phyloP scores from a whole-genome alignment of 2,329 filamentous ascomycete species.

The Aspergillus phoenicis region DNA sequence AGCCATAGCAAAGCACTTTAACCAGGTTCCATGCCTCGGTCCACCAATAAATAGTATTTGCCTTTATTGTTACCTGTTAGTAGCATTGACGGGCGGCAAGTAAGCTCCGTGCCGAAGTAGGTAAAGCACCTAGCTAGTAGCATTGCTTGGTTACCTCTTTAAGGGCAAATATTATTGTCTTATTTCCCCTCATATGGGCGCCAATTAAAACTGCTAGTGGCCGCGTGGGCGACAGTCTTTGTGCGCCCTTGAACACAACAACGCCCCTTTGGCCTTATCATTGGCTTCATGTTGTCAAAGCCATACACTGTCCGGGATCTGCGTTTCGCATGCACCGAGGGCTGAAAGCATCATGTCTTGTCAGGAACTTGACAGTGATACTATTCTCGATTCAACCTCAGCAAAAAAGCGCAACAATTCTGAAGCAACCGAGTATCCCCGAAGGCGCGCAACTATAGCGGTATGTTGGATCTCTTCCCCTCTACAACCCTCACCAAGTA shows the following conservation, averaged over 20 bases:
- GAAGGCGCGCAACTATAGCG: conserved; percentile 38
- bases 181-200: too few relatives aligned
- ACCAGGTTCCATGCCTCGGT: too few relatives aligned
- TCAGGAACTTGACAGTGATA: conserved; percentile 23
- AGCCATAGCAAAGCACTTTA: neutral
- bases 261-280: neutral
- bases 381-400: conserved; percentile 13
- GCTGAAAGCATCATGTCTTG: conserved; percentile 21
- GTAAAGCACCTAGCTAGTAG: neutral
- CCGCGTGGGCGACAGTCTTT: too few relatives aligned
- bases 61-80: neutral
- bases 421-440: conserved; percentile 35
- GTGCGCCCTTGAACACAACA: neutral
- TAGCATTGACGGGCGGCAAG: neutral
- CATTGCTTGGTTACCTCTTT: too few relatives aligned
- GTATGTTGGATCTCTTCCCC: conserved; percentile 24
- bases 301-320: neutral
- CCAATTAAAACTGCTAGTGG: too few relatives aligned
- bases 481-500: conserved; percentile 2
- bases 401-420: conserved; percentile 34
- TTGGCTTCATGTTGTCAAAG: neutral
- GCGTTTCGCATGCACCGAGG: neutral
- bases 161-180: too few relatives aligned
- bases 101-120: neutral
- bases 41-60: neutral